Conservation (phyloP, 169 alveolate species). For the Pseudocohnilembus persalinus region DNA sequence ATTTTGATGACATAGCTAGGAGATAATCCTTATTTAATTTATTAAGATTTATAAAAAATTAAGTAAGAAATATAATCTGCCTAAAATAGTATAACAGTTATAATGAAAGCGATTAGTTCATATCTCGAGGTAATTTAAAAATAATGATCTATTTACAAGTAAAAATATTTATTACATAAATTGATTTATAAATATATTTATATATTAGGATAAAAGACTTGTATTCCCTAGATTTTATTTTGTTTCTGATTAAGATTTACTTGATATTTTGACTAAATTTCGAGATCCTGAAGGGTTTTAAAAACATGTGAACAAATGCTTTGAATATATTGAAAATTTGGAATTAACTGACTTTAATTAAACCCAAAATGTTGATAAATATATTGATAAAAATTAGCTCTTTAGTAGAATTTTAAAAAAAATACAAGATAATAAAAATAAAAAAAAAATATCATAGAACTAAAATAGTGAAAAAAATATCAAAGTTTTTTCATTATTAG, state of each 20-base stretch:
- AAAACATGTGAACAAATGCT: constrained; percentile 91
- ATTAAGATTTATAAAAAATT: constrained; percentile 48
- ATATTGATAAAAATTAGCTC: no score
- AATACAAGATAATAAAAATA: no score
- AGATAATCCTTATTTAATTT: constrained; percentile 2
- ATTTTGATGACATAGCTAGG: constrained; percentile 51
- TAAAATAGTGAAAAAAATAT: no score
- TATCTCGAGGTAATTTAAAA: constrained; percentile 72
- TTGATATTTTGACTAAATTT: constrained; percentile 90
- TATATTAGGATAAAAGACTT: constrained; percentile 70
- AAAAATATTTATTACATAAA: no score
- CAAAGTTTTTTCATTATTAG: no score
- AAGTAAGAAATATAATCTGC: constrained; percentile 45
- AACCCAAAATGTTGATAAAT: constrained; percentile 5
- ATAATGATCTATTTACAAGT: no score
- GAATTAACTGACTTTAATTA: no score
- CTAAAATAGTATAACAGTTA: constrained; percentile 61
- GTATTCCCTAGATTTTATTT: constrained; percentile 91
- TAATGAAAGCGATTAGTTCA: constrained; percentile 86
- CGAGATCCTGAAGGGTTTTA: constrained; percentile 88
- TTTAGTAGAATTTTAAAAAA: no score
- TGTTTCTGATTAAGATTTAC: constrained; percentile 92
- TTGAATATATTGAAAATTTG: constrained; percentile 82
- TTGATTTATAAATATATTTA: no score
- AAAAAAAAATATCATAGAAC: no score